Percentiles rank a stretch among this genome's conserved stretches.
These are phyloP conservation scores for Lentinula sp. DNA, from an alignment of 768 basidiomycete genomes.

Conservation along the genomic window DNA sequence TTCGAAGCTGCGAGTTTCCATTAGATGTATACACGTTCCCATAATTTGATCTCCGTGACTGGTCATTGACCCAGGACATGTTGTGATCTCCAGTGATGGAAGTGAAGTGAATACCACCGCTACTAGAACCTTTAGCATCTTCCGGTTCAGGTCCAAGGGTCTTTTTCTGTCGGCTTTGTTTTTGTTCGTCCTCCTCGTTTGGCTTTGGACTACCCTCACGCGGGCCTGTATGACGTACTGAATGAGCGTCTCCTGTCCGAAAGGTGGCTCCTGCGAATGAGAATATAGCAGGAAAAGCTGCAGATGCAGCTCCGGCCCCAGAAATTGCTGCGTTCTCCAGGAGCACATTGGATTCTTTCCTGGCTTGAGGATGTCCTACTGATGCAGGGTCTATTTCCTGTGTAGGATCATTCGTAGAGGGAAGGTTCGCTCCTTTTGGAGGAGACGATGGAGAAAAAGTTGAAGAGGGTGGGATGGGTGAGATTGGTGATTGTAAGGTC, in stretches of 20 bases:
- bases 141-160: neutral
- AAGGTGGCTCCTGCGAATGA: neutral
- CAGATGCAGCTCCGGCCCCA: neutral
- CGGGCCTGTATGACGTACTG: neutral
- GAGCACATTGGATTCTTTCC: neutral
- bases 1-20: neutral
- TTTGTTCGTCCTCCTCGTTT: neutral
- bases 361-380: neutral
- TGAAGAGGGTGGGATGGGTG: neutral
- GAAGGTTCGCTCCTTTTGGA: neutral
- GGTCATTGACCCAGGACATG: neutral
- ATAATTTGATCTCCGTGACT: neutral
- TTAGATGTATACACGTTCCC: neutral
- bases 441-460: neutral
- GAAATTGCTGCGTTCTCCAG: neutral
- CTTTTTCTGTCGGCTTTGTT: neutral
- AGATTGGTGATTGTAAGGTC: neutral
- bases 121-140: neutral
- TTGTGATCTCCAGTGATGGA: neutral
- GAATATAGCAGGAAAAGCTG: conserved; percentile 5
- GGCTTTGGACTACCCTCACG: neutral
- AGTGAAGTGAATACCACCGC: conserved; percentile 1
- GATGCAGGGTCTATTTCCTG: no score
- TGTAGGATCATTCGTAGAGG: neutral
- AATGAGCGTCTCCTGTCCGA: neutral